Base-by-base conservation (phyloP, 176 grass and related monocot species). In the Tuctoria greenei region DNA sequence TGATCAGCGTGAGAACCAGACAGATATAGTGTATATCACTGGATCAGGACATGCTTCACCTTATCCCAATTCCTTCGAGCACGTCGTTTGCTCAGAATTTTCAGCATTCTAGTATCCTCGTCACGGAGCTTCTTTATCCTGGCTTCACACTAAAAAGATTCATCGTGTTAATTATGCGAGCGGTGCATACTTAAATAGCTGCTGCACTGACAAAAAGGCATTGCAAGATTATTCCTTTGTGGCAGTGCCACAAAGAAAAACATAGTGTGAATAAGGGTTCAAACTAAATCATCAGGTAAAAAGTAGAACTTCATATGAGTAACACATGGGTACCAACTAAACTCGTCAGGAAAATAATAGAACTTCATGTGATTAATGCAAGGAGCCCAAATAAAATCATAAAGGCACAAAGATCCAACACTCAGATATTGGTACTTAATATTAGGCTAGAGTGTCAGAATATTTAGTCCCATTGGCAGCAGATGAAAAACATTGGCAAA, bases 11-110 rank as follows among this genome's bases (percentile, higher is more conserved):
- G 7, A 66, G 63, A 75, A 75, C 13, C 42, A 39, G 21, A 35
- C 16, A 51, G 8, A 84, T 65, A 64, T 44, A 58, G 71, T 77
- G 36, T 4, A n/a, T 25, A 77, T 46, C 4, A 7, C 44, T 84
- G 17, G 16, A 66, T 34, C 18, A 93, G 59, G 15, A 10, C 6
- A 89, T 73, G 55, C 64, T 81, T 82, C 77, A 93, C 94, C 94
- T 97, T 97, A 77, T 91, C 82, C 95, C 95, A 98, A 59, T 98
- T 98, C 69, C 61, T 74, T 15, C 79, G 74, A 84, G 95, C 88
- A 26, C 84, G 89, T 10, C 55, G 79, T 79, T 72, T 67, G 40
- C 75, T 91, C 78, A 87, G 20, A 84, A 92, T 98, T 72, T 74
- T 86, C 58, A 83, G 58, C 91, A 98, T 94, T 68, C 79, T 82